These are phyloP conservation scores for Limnomonas spitsbergensis DNA, from an alignment of 139 green algal genomes.

Conservation along the genomic window DNA sequence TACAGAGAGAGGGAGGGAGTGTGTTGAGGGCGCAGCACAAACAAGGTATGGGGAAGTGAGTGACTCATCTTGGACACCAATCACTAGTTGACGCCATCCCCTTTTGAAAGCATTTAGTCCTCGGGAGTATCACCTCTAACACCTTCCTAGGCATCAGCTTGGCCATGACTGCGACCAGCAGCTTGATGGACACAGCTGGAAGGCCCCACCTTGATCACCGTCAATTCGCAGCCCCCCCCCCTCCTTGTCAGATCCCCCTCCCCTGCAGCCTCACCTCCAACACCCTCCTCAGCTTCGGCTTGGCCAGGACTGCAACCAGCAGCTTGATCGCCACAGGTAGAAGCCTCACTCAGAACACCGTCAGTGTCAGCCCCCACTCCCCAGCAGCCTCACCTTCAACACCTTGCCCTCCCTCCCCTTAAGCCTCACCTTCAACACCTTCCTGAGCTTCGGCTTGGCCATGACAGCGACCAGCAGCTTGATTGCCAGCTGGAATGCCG, in stretches of 20 bases:
- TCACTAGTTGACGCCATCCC: conserved; percentile 23
- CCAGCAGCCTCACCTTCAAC: conserved; percentile 33
- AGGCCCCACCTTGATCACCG: too few relatives aligned
- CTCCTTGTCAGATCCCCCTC: too few relatives aligned
- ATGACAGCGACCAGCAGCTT: conserved; percentile 54
- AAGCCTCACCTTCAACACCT: conserved; percentile 30
- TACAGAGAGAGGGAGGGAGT: conserved; percentile 60
- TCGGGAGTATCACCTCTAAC: conserved; percentile 36
- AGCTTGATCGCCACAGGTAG: conserved; percentile 52
- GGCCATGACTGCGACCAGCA: conserved; percentile 52
- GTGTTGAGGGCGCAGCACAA: too few relatives aligned
- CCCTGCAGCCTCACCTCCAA: conserved; percentile 33
- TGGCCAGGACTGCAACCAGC: conserved; percentile 44
- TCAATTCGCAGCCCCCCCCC: too few relatives aligned
- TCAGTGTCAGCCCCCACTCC: too few relatives aligned
- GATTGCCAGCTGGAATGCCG: conserved; percentile 51
- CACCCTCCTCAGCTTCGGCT: conserved; percentile 31
- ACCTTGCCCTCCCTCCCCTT: conserved; percentile 28
- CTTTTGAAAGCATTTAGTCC: conserved; percentile 34
- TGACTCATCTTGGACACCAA: too few relatives aligned
- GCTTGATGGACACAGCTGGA: too few relatives aligned
- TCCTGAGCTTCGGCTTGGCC: conserved; percentile 32
- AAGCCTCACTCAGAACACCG: too few relatives aligned
- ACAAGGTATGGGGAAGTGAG: too few relatives aligned
- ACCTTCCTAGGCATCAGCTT: conserved; percentile 29